Base-by-base conservation (phyloP, 768 basidiomycete species). In the Suillus subalutaceus region DNA sequence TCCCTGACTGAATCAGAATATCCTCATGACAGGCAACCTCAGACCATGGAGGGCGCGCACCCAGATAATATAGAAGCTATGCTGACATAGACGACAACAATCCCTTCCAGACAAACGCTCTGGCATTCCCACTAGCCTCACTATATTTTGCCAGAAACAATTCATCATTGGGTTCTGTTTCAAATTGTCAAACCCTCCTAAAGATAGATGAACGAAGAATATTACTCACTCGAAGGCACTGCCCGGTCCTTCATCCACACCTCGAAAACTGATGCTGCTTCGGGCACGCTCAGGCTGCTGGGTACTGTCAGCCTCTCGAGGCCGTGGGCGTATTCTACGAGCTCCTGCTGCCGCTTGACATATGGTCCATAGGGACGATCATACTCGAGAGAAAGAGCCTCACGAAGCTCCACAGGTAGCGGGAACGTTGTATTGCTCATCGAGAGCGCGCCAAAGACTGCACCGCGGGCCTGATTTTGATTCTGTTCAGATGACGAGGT, bases 121-220 rank as follows among this genome's bases (percentile, higher is more conserved):
- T 82, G 15, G 93, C 83, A 75, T 95, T 95, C 52, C 94, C 94
- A 63, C 83, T 84, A 8, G 90, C 85, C 71, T 93, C 90, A 1
- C 86, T 85, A 69, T 91, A 94, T 75, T 92, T 93, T 12, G 88
- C 79, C 72, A 96, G 77, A 79, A 96, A 95, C 16, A 88, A 69
- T 74, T 92, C 90, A 71, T 97, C 94, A 15, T 79, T 83, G 2
- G 77, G 72, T 16, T 63, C 83, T 84, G 67, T 16, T 44, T 44
- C 12, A 46, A 16, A 20, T 12, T 9, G 60, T 52, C 32, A 20
- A 53, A 20, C 6, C 16, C 13, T 30, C 10, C 1, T 6, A 32
- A 37, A 26, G 56, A 12, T 38, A 32, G 18, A n/a, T 10, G 1
- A 40, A 58, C 38, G 52, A 6, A 38, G 38, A 12, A 53, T 8